Base-by-base conservation (phyloP, 495 filamentous ascomycete genomes). In the Podospora pseudopauciseta region DNA sequence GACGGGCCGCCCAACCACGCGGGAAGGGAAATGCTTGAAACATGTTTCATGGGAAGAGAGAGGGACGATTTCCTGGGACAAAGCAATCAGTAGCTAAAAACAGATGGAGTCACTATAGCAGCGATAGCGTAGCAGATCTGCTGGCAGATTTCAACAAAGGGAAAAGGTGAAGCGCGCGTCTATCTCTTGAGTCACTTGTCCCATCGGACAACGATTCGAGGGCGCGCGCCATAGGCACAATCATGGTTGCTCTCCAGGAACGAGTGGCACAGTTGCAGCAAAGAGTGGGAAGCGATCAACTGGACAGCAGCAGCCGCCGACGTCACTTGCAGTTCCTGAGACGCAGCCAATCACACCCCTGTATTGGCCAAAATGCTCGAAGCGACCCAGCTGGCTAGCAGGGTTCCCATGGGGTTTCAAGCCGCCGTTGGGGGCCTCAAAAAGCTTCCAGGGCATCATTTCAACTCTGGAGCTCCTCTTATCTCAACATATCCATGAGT, bases 81-180 rank as follows among this genome's bases (percentile, higher is more conserved):
- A 53, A 53, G n/a, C 20, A 64, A 65, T 56, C 44, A 30, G 23
- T 55, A 15, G 11, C n/a, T 16, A 67, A 61, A 62, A 62, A 62
- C 28, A 67, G 59, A 55, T 16, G 39, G 39, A 49, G 13, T 49
- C 0, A 3, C 13, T 49, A 49, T 49, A 18, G 39, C 7, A 49
- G 5, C 15, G 9, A 6, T 49, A 49, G 39, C 39, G 3, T 49
- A 49, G 9, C 9, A 49, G 39, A 49, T 49, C 13, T 13, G 39
- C 39, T 18, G 39, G 39, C 13, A 49, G 13, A 49, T 18, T 49
- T 49, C 39, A 49, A 49, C 39, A 49, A 49, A 49, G 15, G 34
- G 19, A 59, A 59, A 58, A 49, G 32, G 49, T 23, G 60, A 74
- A 68, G 72, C 70, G 72, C 70, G 70, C 69, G 70, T 72, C 60